Conservation (phyloP, 768 basidiomycete species). For the Amanita subjunquillea region DNA sequence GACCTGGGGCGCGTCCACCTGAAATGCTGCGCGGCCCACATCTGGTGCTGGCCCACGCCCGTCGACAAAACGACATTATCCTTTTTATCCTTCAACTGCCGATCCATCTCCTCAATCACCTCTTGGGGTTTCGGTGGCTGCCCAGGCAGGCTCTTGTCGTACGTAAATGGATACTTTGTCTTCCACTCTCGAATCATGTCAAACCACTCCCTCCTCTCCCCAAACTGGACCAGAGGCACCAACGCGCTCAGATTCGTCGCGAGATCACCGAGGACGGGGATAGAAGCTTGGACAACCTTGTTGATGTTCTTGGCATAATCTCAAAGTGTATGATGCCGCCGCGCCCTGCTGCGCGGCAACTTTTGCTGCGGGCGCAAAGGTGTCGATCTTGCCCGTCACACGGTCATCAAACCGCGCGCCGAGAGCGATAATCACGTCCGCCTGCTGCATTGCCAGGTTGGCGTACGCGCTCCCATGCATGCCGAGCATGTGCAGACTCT, state of each 20-base stretch:
- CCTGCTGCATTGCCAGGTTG: constrained; percentile 95
- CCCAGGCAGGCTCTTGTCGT: constrained; percentile 50
- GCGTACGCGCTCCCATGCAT: constrained; percentile 99
- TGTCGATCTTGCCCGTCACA: constrained; percentile 83
- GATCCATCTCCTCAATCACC: constrained; percentile 87
- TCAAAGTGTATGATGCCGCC: constrained; percentile 99
- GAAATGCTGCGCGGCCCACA: constrained; percentile 97
- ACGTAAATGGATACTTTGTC: constrained; percentile 82
- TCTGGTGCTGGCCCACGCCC: constrained; percentile 98
- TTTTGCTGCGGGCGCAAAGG: constrained; percentile 85
- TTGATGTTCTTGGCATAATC: constrained; percentile 97
- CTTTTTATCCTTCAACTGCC: constrained; percentile 69
- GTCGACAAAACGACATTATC: constrained; percentile 84
- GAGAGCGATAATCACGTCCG: constrained; percentile 95
- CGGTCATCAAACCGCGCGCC: constrained; percentile 97
- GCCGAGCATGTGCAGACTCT: constrained; percentile 92
- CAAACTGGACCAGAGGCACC: constrained; percentile 63
- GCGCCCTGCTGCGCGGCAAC: constrained; percentile 72
- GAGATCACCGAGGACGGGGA: constrained; percentile 93
- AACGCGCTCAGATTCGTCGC: constrained; percentile 71
- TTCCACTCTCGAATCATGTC: constrained; percentile 80
- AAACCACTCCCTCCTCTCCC: constrained; percentile 75
- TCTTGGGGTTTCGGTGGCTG: constrained; percentile 91
- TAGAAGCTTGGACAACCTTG: constrained; percentile 93
- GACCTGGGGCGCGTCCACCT: constrained; percentile 83